A percentile compares a stretch with the other conserved stretches of the same genome.
Evolutionary conservation across 2,329 filamentous ascomycete species (phyloP).

Genomic region (Didymella pomorum): DNA sequence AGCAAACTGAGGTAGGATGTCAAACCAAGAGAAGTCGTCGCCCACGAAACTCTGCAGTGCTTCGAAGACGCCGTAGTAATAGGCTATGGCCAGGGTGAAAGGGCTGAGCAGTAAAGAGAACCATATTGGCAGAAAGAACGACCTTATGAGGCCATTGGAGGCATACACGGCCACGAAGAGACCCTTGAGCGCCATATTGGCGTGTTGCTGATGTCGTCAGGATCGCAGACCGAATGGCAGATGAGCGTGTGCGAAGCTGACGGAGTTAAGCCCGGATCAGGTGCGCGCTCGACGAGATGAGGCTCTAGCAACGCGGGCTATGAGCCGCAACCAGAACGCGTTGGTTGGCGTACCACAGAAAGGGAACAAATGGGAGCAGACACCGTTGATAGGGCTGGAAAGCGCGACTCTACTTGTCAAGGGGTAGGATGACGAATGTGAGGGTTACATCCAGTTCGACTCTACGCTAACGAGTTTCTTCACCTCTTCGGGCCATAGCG

Average conservation of each 20-base stretch:
- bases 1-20: conserved; percentile 43
- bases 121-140: conserved; percentile 46
- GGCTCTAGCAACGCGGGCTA: conserved; percentile 12
- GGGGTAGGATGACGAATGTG: conserved; percentile 6
- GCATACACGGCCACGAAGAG: conserved; percentile 46
- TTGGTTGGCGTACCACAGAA: conserved; percentile 9
- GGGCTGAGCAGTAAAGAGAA: conserved; percentile 43
- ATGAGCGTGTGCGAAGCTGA: conserved; percentile 3
- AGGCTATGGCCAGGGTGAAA: conserved; percentile 35
- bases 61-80: conserved; percentile 36
- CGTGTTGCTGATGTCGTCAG: conserved; percentile 16
- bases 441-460: not conserved
- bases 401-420: conserved; percentile 12
- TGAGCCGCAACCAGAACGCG: conserved; percentile 15
- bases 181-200: conserved; percentile 43
- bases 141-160: conserved; percentile 45
- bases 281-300: conserved; percentile 8
- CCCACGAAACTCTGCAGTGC: conserved; percentile 30
- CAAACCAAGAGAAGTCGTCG: conserved; percentile 36
- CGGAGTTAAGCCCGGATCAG: conserved; percentile 14
- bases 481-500: conserved; percentile 18
- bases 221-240: conserved; percentile 7
- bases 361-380: conserved; percentile 12
- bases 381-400: conserved; percentile 14
- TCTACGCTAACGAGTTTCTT: not conserved